Evolutionary conservation across 768 basidiomycete species (phyloP), one percentile per base, ranked within the genome.

Genomic region (Kwoniella bestiolae): DNA sequence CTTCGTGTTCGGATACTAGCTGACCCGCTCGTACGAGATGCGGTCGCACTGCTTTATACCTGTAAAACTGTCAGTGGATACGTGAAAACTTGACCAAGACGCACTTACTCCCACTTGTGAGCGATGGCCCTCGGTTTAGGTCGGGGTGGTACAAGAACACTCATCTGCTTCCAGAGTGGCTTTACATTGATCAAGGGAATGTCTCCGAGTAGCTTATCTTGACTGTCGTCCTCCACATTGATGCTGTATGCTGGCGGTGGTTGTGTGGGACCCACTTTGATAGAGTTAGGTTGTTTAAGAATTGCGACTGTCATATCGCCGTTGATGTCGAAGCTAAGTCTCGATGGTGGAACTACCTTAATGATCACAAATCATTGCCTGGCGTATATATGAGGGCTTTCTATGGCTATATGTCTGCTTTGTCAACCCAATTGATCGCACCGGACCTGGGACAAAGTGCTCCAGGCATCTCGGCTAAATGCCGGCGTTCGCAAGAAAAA

Each of bases 51-150:
- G 55, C 56, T 25, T 59, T 51, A 32, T 65, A 65, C 25, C 63
- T 65, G 38, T n/a, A 26, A 11, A 11, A 21, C 60, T n/a, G 6
- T 28, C 28, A 8, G n/a, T 28, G 25, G 25, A 16, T 12, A 18
- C n/a, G 6, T 5, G 8, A 5, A 26, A 5, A 8, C 47, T 6
- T 49, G n/a, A 49, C 6, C 18, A 26, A 21, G 5, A 49, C 7
- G 9, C 29, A 56, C 66, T 46, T 41, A 67, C 59, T 53, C 59
- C 66, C 66, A 67, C 44, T 67, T 67, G 60, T 67, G 51, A 25
- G 55, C 66, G 32, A 56, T 35, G 4, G 66, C 66, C 29, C 62
- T 67, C 50, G 66, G 66, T 31, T n/a, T 47, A 3, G 66, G 66
- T 21, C 25, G 21, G 11, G 66, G 52, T 9, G 66, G 66, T 8